Conservation (phyloP, 2,329 filamentous ascomycete genomes). For the Metarhizium humberi region DNA sequence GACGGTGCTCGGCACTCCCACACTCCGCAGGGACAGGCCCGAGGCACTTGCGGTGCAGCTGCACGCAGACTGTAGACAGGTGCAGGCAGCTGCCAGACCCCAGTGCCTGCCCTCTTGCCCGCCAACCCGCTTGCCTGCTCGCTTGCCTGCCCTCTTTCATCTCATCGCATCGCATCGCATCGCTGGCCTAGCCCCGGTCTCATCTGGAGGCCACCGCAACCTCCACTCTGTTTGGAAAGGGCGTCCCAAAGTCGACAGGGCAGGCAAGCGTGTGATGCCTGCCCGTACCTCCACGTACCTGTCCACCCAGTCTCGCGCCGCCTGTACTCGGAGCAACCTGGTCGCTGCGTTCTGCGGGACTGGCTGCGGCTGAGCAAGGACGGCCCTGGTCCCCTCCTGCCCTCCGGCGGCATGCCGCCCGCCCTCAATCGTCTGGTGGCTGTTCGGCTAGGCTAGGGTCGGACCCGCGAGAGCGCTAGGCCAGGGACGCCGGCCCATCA, state of each 20-base stretch:
- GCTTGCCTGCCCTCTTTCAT: neutral
- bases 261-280: neutral
- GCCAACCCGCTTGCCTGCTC: too few relatives aligned
- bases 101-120: neutral
- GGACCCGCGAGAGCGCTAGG: constrained; percentile 5
- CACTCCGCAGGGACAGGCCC: too few relatives aligned
- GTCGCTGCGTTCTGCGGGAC: neutral
- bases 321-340: neutral
- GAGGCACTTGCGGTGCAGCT: neutral
- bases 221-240: neutral
- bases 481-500: neutral
- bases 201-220: neutral
- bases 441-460: constrained; percentile 3
- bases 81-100: neutral
- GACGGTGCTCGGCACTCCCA: too few relatives aligned
- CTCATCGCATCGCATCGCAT: neutral
- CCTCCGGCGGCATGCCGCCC: neutral
- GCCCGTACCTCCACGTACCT: neutral
- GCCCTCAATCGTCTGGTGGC: constrained; percentile 2
- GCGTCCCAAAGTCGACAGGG: neutral
- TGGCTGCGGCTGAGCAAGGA: too few relatives aligned
- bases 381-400: neutral
- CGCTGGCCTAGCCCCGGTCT: neutral
- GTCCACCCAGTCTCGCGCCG: neutral
- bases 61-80: neutral